Base-by-base conservation (phyloP, 2,329 filamentous ascomycete species). In the Pseudogymnoascus sp. region DNA sequence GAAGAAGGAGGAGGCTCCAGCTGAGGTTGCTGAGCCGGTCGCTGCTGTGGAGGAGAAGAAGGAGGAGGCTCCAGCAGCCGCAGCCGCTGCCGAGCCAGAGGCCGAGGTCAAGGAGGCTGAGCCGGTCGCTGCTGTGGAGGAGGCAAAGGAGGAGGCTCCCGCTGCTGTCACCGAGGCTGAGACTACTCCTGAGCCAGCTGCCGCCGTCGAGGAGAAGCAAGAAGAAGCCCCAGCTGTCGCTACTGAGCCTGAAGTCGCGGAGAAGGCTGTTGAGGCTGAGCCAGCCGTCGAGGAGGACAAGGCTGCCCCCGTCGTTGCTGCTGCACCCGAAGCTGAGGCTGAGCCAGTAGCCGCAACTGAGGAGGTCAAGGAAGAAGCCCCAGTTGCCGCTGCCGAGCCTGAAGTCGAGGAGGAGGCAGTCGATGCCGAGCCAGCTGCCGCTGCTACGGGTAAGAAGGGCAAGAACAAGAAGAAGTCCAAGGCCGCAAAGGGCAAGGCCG, bases 401-500 rank as follows among this genome's bases (percentile, higher is more conserved):
- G 59, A 61, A 59, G n/a, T 5, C n/a, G 48, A 33, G 8, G n/a
- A 9, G 0, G 18, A 55, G 29, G 58, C 10, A 2, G 37, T 27
- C 4, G 48, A 55, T n/a, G 48, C 48, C 12, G 48, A 55, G 27
- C 27, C 45, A 12, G 27, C 27, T 12, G n/a, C 27, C 1, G 45
- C 45, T 31, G 27, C 45, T 12, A 5, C 45, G 1, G 37, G 39
- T 5, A 52, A 55, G n/a, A 55, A 61, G 36, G 36, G 40, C n/a
- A 40, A 39, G 21, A 60, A 31, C 37, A 60, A 45, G 37, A 60
- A 42, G 10, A 60, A 60, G 42, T 18, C 36, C 5, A 45, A 60
- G 40, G 36, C 21, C 21, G 10, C 35, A n/a, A 42, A 40, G 29
- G 35, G 15, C 5, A 59, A 39, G 31, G 31, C 33, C 6, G 55